Percentiles rank a stretch among this genome's conserved stretches.
Evolutionary conservation across 2,329 filamentous ascomycete species (phyloP).

Genomic region (Nemania abortiva): DNA sequence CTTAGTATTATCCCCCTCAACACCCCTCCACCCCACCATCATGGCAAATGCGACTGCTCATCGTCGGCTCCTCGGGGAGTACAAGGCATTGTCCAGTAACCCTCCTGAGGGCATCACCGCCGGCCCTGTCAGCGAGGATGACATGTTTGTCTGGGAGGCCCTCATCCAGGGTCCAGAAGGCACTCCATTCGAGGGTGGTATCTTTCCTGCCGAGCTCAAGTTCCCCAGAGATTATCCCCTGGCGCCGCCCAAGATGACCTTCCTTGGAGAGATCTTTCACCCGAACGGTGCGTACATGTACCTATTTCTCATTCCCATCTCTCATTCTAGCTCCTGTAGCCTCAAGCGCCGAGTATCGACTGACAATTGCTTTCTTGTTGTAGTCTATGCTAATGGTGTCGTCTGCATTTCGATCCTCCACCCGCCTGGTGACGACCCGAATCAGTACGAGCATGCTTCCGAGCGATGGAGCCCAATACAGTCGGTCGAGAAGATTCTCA

Average conservation of each 20-base stretch:
- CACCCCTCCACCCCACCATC: slow-evolving; percentile 13
- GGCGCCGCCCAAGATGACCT: slow-evolving; percentile 95
- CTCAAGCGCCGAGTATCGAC: neutral
- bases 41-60: slow-evolving; percentile 74
- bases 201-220: slow-evolving; percentile 93
- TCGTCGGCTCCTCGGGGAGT: slow-evolving; percentile 93
- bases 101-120: slow-evolving; percentile 98
- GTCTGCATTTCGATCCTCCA: slow-evolving; percentile 99
- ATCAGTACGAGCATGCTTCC: slow-evolving; percentile 96
- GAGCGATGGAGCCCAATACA: slow-evolving; percentile 98
- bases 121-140: slow-evolving; percentile 91
- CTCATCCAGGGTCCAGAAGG: slow-evolving; percentile 95
- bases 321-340: neutral
- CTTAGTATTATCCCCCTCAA: neutral
- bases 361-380: slow-evolving; percentile 11
- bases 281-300: slow-evolving; percentile 83
- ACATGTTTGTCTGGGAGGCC: slow-evolving; percentile 96
- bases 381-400: slow-evolving; percentile 90
- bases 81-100: slow-evolving; percentile 91
- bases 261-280: slow-evolving; percentile 94
- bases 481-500: slow-evolving; percentile 96
- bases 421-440: slow-evolving; percentile 94
- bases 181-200: slow-evolving; percentile 94
- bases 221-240: slow-evolving; percentile 98
- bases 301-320: neutral